These are phyloP conservation scores for Colletotrichum truncatum DNA, from an alignment of 2,329 filamentous ascomycete species.

Conservation along the genomic window DNA sequence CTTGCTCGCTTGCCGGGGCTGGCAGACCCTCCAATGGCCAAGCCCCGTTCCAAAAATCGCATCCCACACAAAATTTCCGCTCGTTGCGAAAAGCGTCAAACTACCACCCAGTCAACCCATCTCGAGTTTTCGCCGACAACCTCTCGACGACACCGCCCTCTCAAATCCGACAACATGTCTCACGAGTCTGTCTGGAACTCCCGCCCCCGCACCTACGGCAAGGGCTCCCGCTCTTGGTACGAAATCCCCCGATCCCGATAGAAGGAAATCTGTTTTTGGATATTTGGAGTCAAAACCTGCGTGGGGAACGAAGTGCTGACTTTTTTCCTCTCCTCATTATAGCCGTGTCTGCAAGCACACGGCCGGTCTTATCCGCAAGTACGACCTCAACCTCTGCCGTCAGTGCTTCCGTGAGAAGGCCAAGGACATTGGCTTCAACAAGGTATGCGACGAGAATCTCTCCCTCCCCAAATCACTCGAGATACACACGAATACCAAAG, in stretches of 20 bases:
- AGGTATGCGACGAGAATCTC: slow-evolving; percentile 60
- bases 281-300: not conserved
- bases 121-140: slow-evolving; percentile 23
- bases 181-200: slow-evolving; percentile 99
- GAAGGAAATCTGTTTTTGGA: not conserved
- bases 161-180: slow-evolving; percentile 64
- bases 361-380: slow-evolving; percentile 99
- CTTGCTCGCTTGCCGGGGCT: slow-evolving; percentile 21
- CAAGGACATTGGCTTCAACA: slow-evolving; percentile 77
- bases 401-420: slow-evolving; percentile 82
- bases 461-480: not conserved
- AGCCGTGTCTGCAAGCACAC: slow-evolving; percentile 86
- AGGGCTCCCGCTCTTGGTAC: slow-evolving; percentile 94
- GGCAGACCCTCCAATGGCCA: slow-evolving; percentile 40
- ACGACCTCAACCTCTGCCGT: slow-evolving; percentile 91
- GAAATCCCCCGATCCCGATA: slow-evolving; percentile 40
- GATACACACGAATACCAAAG: not conserved
- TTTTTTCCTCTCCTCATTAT: slow-evolving; percentile 34
- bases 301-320: slow-evolving; percentile 39
- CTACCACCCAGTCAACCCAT: slow-evolving; percentile 28
- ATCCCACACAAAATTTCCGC: slow-evolving; percentile 32
- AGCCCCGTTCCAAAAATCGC: slow-evolving; percentile 18
- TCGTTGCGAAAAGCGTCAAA: slow-evolving; percentile 9
- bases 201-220: slow-evolving; percentile 96
- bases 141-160: slow-evolving; percentile 35